These are phyloP conservation scores for Zygoascus ofunaensis DNA, from an alignment of 805 yeast species.

Conservation along the genomic window DNA sequence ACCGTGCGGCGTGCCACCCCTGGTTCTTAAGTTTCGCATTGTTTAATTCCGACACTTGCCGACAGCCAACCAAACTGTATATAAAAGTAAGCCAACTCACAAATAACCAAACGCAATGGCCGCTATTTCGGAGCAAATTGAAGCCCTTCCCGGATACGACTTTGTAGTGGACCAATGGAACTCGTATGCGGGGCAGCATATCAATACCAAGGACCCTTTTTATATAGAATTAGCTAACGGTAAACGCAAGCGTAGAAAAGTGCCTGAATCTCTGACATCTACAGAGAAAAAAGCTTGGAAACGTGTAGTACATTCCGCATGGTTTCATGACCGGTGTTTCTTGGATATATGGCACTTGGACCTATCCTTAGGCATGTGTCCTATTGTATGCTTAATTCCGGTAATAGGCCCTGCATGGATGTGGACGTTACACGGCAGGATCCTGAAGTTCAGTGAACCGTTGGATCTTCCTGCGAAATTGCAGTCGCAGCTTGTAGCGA, in stretches of 20 bases:
- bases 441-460: slow-evolving; percentile 52
- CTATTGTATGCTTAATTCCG: slow-evolving; percentile 63
- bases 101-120: too few relatives aligned
- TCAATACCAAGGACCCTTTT: slow-evolving; percentile 41
- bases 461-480: slow-evolving; percentile 50
- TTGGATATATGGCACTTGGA: slow-evolving; percentile 61
- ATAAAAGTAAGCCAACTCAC: too few relatives aligned
- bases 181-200: slow-evolving; percentile 56
- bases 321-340: slow-evolving; percentile 79
- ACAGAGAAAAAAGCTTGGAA: slow-evolving; percentile 65
- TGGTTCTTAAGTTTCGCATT: too few relatives aligned
- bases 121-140: slow-evolving; percentile 21
- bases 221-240: slow-evolving; percentile 37
- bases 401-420: slow-evolving; percentile 75
- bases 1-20: too few relatives aligned
- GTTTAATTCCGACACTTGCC: too few relatives aligned
- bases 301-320: slow-evolving; percentile 63
- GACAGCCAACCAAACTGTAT: too few relatives aligned
- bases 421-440: slow-evolving; percentile 68
- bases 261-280: slow-evolving; percentile 50
- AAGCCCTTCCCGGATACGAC: slow-evolving; percentile 51
- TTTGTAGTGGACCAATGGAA: slow-evolving; percentile 49
- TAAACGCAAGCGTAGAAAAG: slow-evolving; percentile 44
- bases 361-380: slow-evolving; percentile 72
- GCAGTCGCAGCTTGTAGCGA: slow-evolving; percentile 63